Percentiles rank a stretch among this genome's conserved stretches.
Conservation (phyloP, 2,329 filamentous ascomycete genomes). For the Zarea fungicola region DNA sequence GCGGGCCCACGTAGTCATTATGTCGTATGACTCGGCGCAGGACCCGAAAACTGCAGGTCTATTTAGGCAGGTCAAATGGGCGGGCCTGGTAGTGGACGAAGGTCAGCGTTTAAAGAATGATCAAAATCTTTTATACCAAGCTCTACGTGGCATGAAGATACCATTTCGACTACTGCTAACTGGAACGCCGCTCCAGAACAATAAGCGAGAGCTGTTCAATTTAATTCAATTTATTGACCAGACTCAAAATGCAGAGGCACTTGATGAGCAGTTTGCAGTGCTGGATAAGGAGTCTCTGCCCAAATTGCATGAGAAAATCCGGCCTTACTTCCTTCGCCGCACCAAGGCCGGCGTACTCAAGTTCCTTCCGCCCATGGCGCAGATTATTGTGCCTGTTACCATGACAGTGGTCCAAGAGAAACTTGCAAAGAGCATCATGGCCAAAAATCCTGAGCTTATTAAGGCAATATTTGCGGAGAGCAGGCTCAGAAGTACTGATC, state of each 20-base stretch:
- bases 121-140: slow-evolving; percentile 72
- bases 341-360: slow-evolving; percentile 89
- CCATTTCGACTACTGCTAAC: slow-evolving; percentile 85
- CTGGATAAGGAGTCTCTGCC: slow-evolving; percentile 78
- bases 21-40: slow-evolving; percentile 85
- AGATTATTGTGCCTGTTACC: slow-evolving; percentile 92
- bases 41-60: slow-evolving; percentile 62
- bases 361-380: slow-evolving; percentile 86
- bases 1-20: slow-evolving; percentile 86
- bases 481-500: slow-evolving; percentile 63
- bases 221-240: slow-evolving; percentile 90
- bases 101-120: slow-evolving; percentile 95
- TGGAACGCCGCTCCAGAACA: slow-evolving; percentile 91
- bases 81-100: slow-evolving; percentile 86
- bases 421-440: slow-evolving; percentile 87
- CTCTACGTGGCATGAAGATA: slow-evolving; percentile 66
- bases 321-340: slow-evolving; percentile 63
- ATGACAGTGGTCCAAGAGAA: slow-evolving; percentile 94
- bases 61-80: slow-evolving; percentile 73
- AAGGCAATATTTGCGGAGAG: slow-evolving; percentile 73
- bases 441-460: slow-evolving; percentile 85
- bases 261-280: slow-evolving; percentile 73
- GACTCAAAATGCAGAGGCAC: slow-evolving; percentile 57
- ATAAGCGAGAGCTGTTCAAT: slow-evolving; percentile 91
- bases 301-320: slow-evolving; percentile 76